Conservation (phyloP, 768 basidiomycete species). For the Chiua virens region DNA sequence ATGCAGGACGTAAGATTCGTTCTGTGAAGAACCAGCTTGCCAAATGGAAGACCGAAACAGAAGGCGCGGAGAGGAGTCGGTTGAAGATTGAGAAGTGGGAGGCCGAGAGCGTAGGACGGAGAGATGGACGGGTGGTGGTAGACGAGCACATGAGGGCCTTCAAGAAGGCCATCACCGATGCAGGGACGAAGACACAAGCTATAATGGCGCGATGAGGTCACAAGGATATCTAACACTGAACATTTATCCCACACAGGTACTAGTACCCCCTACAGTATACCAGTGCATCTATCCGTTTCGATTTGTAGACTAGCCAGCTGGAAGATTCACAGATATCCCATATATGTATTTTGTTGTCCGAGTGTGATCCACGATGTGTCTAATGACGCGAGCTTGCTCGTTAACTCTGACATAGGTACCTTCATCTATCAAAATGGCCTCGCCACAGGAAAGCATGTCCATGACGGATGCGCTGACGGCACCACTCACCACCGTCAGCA, state of each 20-base stretch:
- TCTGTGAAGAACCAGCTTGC: slow-evolving; percentile 82
- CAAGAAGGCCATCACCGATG: slow-evolving; percentile 68
- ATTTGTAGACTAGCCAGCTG: slow-evolving; percentile 17
- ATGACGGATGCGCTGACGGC: slow-evolving; percentile 63
- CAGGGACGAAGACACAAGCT: slow-evolving; percentile 71
- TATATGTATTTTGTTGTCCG: neutral
- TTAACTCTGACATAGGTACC: too few relatives aligned
- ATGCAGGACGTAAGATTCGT: slow-evolving; percentile 84
- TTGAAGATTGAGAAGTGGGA: slow-evolving; percentile 81
- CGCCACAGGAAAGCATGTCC: slow-evolving; percentile 16
- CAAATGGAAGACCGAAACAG: slow-evolving; percentile 79
- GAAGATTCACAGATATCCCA: neutral
- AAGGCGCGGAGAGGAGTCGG: slow-evolving; percentile 80
- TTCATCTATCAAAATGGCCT: slow-evolving; percentile 1
- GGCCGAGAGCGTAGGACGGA: slow-evolving; percentile 42
- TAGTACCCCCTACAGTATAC: slow-evolving; percentile 16
- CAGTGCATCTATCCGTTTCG: slow-evolving; percentile 17
- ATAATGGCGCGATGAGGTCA: slow-evolving; percentile 70
- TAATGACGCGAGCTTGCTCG: too few relatives aligned
- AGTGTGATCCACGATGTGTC: too few relatives aligned
- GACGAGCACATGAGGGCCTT: slow-evolving; percentile 78
- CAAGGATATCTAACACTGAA: neutral
- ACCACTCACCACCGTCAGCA: slow-evolving; percentile 61
- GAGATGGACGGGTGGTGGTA: slow-evolving; percentile 71
- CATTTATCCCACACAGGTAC: slow-evolving; percentile 8